Base-by-base conservation (phyloP, 805 yeast species). In the Candida nemodendra region DNA sequence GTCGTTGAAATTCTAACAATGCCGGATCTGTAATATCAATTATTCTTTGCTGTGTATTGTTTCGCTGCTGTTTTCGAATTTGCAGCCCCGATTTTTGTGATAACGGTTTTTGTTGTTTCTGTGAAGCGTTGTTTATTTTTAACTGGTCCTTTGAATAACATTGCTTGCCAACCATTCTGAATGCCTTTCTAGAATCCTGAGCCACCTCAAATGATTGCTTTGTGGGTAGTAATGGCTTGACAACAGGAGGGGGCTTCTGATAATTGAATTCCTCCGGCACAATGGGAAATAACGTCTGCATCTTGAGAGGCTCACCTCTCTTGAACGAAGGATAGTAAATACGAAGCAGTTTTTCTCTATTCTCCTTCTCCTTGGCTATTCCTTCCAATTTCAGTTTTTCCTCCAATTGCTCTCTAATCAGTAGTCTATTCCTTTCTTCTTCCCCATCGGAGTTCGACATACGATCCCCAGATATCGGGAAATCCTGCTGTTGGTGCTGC, bases 261-360 rank as follows among this genome's bases (percentile, higher is more conserved):
- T 73, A 78, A 22, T 65, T 63, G 47, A 75, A 76, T 39, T 69
- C 69, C 13, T 66, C 62, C 1, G 90, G 84, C 9, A 72, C 59
- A 8, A 56, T 69, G 1, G 91, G 83, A 19, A 83, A 84, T 32
- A 85, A 62, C 6, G 74, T 59, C 57, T 83, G 86, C 75, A 82
- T 76, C 48, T 78, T 76, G 50, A 83, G 66, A 1, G 80, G 72
- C 30, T 72, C 66, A 18, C 77, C 71, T 16, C 66, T 67, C 38
- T 70, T 66, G 59, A 81, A 87, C 1, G 73, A 66, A 0, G 95
- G 95, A 54, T 72, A 85, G 51, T 78, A 77, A 24, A 66, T 63
- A 27, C 65, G 59, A 21, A 80, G 57, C 13, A 69, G 39, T 9
- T 54, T 56, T 28, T 62, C 63, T 39, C 37, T 64, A 39, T 56